phyloP scores from a whole-genome alignment of 257 asterid species.

The Scutellaria galericulata region DNA sequence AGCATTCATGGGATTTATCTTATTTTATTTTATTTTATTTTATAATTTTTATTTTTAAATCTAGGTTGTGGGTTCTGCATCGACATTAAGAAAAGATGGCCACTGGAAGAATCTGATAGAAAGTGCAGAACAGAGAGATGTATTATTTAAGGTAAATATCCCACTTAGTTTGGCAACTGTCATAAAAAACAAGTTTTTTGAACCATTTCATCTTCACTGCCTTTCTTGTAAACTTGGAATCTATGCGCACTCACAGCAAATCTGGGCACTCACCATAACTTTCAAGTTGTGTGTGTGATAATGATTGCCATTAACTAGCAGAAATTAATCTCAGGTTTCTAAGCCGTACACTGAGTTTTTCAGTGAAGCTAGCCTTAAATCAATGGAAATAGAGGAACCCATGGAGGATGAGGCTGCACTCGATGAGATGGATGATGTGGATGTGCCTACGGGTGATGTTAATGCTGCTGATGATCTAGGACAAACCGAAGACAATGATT shows the following conservation, averaged over 20 bases:
- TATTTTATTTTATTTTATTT: not conserved
- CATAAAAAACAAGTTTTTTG: not conserved
- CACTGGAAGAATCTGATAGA: constrained; percentile 82
- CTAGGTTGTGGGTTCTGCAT: constrained; percentile 96
- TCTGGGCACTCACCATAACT: too few relatives aligned
- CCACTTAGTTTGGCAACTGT: not conserved
- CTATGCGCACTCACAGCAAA: too few relatives aligned
- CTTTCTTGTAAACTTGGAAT: not conserved
- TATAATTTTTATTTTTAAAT: not conserved
- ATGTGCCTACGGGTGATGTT: constrained; percentile 29
- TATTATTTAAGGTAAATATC: constrained; percentile 65
- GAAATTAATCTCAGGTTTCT: constrained; percentile 57
- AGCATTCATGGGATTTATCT: constrained; percentile 7
- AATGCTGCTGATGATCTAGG: constrained; percentile 41
- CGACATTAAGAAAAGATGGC: constrained; percentile 74
- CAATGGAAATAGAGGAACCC: constrained; percentile 47
- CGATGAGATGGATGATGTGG: constrained; percentile 49
- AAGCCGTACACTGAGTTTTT: constrained; percentile 79
- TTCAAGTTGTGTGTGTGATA: not conserved
- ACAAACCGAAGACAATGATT: constrained; percentile 50
- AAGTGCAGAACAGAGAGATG: constrained; percentile 77
- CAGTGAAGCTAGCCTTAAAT: constrained; percentile 54
- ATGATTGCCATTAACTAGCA: not conserved
- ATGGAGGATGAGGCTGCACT: constrained; percentile 36
- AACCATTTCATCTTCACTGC: not conserved